Percentiles rank a stretch among this genome's conserved stretches.
phyloP scores from a whole-genome alignment of 257 asterid species.

The Prunella vulgaris region DNA sequence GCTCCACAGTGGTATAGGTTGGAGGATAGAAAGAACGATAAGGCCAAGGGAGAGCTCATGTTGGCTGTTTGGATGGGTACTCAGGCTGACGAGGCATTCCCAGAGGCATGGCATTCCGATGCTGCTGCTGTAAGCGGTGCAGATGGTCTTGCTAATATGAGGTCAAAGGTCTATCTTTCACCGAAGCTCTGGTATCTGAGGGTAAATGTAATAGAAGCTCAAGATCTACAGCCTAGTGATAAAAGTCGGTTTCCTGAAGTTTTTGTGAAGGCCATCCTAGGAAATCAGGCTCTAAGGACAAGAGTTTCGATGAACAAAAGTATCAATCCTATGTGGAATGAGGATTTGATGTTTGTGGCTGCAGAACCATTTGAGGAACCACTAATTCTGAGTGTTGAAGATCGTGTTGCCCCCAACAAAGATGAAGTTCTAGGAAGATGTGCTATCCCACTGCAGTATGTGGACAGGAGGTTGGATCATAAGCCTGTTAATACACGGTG shows the following conservation, averaged over 20 bases:
- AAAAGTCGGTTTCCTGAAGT: constrained; percentile 58
- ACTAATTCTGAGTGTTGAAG: constrained; percentile 57
- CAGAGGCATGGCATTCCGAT: constrained; percentile 75
- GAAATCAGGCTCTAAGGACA: constrained; percentile 54
- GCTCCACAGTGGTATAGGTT: constrained; percentile 73
- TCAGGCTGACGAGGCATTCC: constrained; percentile 73
- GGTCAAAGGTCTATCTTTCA: constrained; percentile 66
- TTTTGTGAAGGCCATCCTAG: constrained; percentile 58
- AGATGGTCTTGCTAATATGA: constrained; percentile 47
- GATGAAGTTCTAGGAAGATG: constrained; percentile 67
- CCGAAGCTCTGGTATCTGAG: constrained; percentile 76
- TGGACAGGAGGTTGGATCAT: constrained; percentile 57
- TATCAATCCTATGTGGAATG: constrained; percentile 70
- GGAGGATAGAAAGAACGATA: constrained; percentile 51
- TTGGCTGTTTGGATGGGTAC: constrained; percentile 87
- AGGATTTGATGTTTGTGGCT: constrained; percentile 78
- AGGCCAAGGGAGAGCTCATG: constrained; percentile 63
- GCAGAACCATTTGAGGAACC: constrained; percentile 78
- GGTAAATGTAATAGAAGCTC: constrained; percentile 71
- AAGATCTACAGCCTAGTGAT: constrained; percentile 54
- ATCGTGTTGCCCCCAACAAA: constrained; percentile 61
- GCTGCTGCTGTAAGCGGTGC: constrained; percentile 56
- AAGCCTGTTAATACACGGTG: constrained; percentile 50
- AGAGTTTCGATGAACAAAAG: constrained; percentile 54
- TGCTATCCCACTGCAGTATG: constrained; percentile 45